Base-by-base conservation (phyloP, 129 eudicot genomes). In the Gnaphalium uliginosum region DNA sequence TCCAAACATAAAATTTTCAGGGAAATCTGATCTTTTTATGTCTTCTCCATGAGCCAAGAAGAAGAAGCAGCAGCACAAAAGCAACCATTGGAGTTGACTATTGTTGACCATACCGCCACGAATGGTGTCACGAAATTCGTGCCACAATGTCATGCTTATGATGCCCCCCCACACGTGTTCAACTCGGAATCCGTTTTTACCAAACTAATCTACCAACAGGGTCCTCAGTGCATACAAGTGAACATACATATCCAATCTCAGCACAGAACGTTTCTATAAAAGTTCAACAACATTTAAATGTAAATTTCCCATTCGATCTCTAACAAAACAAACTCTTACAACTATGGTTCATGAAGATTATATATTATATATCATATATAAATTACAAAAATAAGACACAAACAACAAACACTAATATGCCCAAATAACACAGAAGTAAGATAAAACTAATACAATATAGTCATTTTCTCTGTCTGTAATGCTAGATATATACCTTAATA, bases 1-100 rank as follows among this genome's bases (percentile, higher is more conserved):
- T 79, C 93, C 91, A 80, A 87, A 90, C 79, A 87, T 68, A 79
- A 90, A 90, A 48, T 83, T 87, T 72, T 76, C 54, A 25, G 96
- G 91, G 56, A 90, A 88, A 69, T 85, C 86, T 23, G 89, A 87
- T 81, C 89, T 83, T 71, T 56, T 69, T 70, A 82, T 43, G 26
- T 30, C 69, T 58, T 59, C 50, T 56, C 54, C 85, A 10, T 77
- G 51, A 64, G 33, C 33, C 53, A 78, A 70, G 65, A 76, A 71
- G 24, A 53, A 19, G 50, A 30, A 64, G 33, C 24, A 77, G 69
- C 74, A 69, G 29, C 62, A 69, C 11, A 48, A 51, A 22, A 75
- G 32, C 71, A 75, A 29, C 79, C 79, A 64, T 29, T 19, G 63
- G 23, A 62, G 59, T 33, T 74, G 63, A 24, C 26, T 43, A 18